Evolutionary conservation across 2,329 filamentous ascomycete species (phyloP).

Genomic region (Fusarium denticulatum): DNA sequence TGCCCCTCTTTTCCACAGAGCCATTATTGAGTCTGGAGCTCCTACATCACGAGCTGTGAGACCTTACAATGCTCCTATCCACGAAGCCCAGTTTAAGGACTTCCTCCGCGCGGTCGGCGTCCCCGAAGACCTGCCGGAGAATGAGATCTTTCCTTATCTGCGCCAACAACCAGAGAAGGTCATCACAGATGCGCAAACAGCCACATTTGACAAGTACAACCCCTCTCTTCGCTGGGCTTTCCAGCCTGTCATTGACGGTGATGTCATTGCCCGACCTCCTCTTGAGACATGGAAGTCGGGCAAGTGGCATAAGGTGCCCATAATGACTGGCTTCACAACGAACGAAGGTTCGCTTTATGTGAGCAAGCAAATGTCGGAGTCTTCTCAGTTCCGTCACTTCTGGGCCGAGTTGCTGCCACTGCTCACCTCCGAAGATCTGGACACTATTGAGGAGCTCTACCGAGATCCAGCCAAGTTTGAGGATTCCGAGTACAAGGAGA

Average conservation of each 20-base stretch:
- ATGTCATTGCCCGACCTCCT: constrained; percentile 67
- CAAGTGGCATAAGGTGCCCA: constrained; percentile 47
- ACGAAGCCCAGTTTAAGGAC: constrained; percentile 63
- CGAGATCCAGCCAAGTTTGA: constrained; percentile 59
- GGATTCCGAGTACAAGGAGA: constrained; percentile 50
- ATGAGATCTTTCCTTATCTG: constrained; percentile 58
- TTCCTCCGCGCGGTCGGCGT: constrained; percentile 29
- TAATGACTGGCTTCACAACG: constrained; percentile 75
- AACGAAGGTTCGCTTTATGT: constrained; percentile 76
- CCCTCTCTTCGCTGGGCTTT: constrained; percentile 67
- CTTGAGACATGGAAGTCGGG: constrained; percentile 62
- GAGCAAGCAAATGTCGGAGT: constrained; percentile 56
- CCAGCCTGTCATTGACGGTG: constrained; percentile 71
- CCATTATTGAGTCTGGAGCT: constrained; percentile 66
- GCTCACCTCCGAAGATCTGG: constrained; percentile 61
- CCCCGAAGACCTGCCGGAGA: constrained; percentile 16
- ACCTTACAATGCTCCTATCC: constrained; percentile 65
- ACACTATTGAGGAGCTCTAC: constrained; percentile 66
- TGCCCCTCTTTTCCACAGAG: constrained; percentile 60
- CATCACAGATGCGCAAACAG: constrained; percentile 50
- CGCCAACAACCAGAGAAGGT: constrained; percentile 49
- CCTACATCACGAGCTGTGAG: constrained; percentile 63
- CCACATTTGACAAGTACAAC: constrained; percentile 57
- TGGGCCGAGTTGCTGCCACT: constrained; percentile 69
- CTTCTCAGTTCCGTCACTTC: constrained; percentile 66